Evolutionary conservation across 225 moss, liverwort and hornwort species (phyloP).

Genomic region (Polytrichum commune): DNA sequence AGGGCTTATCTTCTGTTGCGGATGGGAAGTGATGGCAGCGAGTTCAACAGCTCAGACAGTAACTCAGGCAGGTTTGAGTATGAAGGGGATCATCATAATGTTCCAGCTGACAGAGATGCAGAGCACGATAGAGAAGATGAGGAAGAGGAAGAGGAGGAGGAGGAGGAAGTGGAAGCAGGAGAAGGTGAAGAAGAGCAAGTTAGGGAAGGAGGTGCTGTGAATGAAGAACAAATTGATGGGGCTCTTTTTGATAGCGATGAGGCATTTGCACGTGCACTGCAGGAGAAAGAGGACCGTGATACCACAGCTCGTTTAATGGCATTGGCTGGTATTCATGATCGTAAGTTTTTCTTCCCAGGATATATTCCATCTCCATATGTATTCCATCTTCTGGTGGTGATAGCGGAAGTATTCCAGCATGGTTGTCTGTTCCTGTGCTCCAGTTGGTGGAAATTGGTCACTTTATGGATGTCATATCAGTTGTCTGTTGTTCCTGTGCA

Average conservation of each 20-base stretch:
- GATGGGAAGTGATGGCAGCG: slow-evolving; percentile 53
- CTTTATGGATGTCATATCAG: slow-evolving; percentile 1
- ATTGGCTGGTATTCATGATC: slow-evolving; percentile 75
- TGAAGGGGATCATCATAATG: slow-evolving; percentile 46
- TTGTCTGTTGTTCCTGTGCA: slow-evolving; percentile 29
- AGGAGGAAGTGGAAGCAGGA: slow-evolving; percentile 39
- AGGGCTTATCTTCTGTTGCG: slow-evolving; percentile 75
- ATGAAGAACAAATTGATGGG: slow-evolving; percentile 54
- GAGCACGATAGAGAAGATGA: slow-evolving; percentile 41
- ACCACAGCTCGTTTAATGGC: slow-evolving; percentile 84
- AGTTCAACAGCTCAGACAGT: slow-evolving; percentile 44
- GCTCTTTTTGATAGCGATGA: slow-evolving; percentile 71
- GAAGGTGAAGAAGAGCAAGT: slow-evolving; percentile 26
- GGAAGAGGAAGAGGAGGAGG: slow-evolving; percentile 15
- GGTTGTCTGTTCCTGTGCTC: no score
- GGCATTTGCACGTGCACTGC: slow-evolving; percentile 76
- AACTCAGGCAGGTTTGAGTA: slow-evolving; percentile 41
- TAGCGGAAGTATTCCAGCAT: not conserved
- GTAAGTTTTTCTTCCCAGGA: slow-evolving; percentile 35
- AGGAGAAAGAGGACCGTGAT: slow-evolving; percentile 78
- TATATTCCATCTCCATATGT: not conserved
- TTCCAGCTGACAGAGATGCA: slow-evolving; percentile 36
- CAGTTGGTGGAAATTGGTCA: not conserved
- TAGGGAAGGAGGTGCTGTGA: slow-evolving; percentile 25
- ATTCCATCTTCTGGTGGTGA: not conserved